Conservation (phyloP, 306 rosid species). For the Cucumis melo region DNA sequence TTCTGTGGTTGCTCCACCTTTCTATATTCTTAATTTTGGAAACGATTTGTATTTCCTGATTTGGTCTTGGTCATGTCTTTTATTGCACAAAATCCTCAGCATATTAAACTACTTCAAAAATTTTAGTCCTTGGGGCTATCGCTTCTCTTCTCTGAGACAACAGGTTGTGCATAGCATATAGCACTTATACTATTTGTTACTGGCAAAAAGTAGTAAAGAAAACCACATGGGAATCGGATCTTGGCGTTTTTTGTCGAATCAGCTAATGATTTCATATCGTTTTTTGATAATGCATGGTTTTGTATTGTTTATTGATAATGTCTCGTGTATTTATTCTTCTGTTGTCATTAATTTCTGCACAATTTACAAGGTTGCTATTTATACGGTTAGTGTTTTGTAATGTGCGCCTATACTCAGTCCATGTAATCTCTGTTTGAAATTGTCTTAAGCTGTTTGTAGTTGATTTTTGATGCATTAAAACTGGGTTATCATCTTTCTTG, state of each 20-base stretch:
- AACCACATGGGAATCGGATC: neutral
- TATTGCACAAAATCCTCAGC: neutral
- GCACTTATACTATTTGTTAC: neutral
- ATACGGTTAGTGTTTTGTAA: neutral
- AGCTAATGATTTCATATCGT: neutral
- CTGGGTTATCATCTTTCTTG: neutral
- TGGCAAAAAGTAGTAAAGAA: neutral
- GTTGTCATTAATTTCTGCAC: neutral
- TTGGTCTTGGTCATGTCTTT: neutral
- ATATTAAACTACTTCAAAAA: neutral
- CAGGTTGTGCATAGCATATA: neutral
- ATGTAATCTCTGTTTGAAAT: neutral
- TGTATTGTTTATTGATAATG: neutral
- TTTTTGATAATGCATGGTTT: neutral
- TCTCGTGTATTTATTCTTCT: neutral
- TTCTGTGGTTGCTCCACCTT: neutral
- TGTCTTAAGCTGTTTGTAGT: neutral
- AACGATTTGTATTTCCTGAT: neutral
- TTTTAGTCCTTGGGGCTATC: neutral
- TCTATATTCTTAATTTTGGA: neutral
- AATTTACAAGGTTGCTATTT: neutral
- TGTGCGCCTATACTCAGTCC: neutral
- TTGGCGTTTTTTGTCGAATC: neutral
- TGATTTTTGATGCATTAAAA: neutral
- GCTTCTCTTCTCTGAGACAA: neutral